Conservation (phyloP, 139 green algal species). For the Tetraselmis chui region DNA sequence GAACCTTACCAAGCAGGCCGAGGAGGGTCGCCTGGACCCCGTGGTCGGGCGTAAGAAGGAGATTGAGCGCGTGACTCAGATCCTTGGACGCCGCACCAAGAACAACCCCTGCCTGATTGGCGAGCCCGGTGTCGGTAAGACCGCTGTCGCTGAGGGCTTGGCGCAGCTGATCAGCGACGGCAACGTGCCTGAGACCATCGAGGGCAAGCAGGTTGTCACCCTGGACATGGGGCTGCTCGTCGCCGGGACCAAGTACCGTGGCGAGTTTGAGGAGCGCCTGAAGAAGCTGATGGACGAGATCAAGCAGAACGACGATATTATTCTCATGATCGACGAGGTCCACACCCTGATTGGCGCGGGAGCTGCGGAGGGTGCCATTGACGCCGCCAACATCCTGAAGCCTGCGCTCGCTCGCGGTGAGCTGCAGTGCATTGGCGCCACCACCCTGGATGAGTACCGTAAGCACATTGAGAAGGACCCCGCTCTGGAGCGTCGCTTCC, state of each 20-base stretch:
- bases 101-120: constrained; percentile 99
- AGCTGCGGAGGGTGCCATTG: constrained; percentile 92
- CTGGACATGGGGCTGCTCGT: constrained; percentile 99
- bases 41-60: constrained; percentile 91
- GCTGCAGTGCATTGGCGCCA: constrained; percentile 99
- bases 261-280: constrained; percentile 99
- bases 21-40: constrained; percentile 94
- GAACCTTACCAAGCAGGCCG: background rate
- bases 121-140: constrained; percentile 71
- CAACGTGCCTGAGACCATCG: constrained; percentile 87
- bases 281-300: constrained; percentile 99
- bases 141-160: constrained; percentile 28
- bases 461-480: constrained; percentile 99
- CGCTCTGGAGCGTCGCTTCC: constrained; percentile 77
- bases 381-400: constrained; percentile 99
- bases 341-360: constrained; percentile 98
- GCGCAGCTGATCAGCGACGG: constrained; percentile 11
- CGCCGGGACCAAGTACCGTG: constrained; percentile 97
- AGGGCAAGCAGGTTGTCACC: constrained; percentile 92
- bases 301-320: constrained; percentile 98
- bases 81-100: constrained; percentile 93
- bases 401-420: constrained; percentile 94
- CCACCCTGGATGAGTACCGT: constrained; percentile 97
- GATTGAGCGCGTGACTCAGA: constrained; percentile 98
- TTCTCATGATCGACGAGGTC: constrained; percentile 93